Percentiles rank a stretch among this genome's conserved stretches.
Evolutionary conservation across 257 asterid genomes (phyloP).

Genomic region (Solanum pennellii): DNA sequence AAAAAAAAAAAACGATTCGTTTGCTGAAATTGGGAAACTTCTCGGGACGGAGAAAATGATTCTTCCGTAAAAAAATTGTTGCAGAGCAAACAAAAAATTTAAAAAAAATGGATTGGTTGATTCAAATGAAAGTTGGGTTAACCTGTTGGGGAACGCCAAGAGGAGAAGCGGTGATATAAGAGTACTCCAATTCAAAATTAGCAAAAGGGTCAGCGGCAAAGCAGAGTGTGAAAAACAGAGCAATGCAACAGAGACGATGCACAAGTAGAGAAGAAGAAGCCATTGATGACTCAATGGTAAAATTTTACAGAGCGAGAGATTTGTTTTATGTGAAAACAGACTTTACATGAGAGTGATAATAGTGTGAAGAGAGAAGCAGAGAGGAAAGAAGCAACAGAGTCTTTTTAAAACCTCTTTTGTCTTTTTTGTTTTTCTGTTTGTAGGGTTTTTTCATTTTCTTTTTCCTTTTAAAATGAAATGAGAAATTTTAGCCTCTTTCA

Average conservation of each 20-base stretch:
- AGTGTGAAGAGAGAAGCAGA: background rate
- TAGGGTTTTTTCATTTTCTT: background rate
- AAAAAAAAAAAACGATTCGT: background rate
- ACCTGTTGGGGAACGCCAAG: constrained; percentile 98
- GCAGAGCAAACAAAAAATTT: background rate
- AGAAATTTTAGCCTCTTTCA: background rate
- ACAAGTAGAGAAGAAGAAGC: background rate
- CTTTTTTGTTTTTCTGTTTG: background rate
- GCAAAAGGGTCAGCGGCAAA: constrained; percentile 63
- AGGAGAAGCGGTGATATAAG: constrained; percentile 78
- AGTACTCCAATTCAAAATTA: constrained; percentile 44
- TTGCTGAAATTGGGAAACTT: background rate
- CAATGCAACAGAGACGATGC: constrained; percentile 14
- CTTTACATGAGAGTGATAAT: background rate
- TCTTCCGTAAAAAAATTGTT: background rate
- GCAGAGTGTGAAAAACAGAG: constrained; percentile 25
- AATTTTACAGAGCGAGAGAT: background rate
- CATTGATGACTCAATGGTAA: background rate
- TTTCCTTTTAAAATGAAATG: background rate
- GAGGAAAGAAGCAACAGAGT: background rate
- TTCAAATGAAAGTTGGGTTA: background rate
- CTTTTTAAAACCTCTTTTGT: background rate
- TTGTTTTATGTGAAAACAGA: background rate
- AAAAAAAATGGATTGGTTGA: background rate
- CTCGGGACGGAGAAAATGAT: background rate